Conservation (phyloP, 169 alveolate genomes). For the Theileria luwenshuni region DNA sequence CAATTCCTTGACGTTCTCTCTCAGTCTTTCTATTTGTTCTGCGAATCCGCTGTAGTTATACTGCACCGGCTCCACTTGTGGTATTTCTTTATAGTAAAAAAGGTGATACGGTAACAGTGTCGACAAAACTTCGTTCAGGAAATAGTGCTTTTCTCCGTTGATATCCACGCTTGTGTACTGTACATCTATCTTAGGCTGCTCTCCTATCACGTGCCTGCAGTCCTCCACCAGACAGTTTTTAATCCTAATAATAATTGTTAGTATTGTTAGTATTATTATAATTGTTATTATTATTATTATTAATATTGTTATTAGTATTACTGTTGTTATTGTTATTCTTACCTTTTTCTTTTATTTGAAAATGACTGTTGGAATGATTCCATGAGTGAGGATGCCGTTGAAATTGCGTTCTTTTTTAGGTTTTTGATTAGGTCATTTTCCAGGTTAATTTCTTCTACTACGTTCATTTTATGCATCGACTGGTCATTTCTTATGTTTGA, state of each 20-base stretch:
- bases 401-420: slow-evolving; percentile 2
- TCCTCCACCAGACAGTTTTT: slow-evolving; percentile 57
- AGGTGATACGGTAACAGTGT: slow-evolving; percentile 51
- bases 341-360: slow-evolving; percentile 35
- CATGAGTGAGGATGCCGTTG: slow-evolving; percentile 32
- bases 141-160: slow-evolving; percentile 27
- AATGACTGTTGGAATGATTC: slow-evolving; percentile 42
- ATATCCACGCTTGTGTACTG: slow-evolving; percentile 13
- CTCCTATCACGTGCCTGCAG: slow-evolving; percentile 53
- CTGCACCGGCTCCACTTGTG: background rate
- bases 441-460: slow-evolving; percentile 39
- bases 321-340: background rate
- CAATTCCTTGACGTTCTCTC: background rate
- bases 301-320: too few species aligned
- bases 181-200: slow-evolving; percentile 34
- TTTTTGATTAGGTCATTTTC: slow-evolving; percentile 15
- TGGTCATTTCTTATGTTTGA: background rate
- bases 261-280: background rate
- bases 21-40: background rate
- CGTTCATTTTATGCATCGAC: slow-evolving; percentile 3
- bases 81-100: slow-evolving; percentile 25
- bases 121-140: slow-evolving; percentile 28
- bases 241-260: slow-evolving; percentile 11
- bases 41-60: background rate
- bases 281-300: too few species aligned